Percentiles rank a stretch among this genome's conserved stretches.
Evolutionary conservation across 345 rosid species (phyloP).

Genomic region (Aurinia saxatilis): DNA sequence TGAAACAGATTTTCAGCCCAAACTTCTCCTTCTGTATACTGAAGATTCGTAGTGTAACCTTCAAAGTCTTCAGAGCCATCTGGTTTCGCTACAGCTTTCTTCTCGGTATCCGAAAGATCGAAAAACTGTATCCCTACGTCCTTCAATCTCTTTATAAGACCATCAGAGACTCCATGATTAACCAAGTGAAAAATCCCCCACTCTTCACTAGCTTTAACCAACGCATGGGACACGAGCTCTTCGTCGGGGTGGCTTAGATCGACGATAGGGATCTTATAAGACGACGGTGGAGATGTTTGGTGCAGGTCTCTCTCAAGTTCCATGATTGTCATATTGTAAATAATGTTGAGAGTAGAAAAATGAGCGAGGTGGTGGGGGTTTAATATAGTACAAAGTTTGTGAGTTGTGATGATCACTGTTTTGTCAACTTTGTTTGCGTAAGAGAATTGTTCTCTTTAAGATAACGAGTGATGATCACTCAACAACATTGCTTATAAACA

Average conservation of each 20-base stretch:
- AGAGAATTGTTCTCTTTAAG: too few relatives aligned
- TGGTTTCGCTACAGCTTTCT: conserved; percentile 36
- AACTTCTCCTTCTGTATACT: conserved; percentile 28
- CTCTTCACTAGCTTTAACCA: conserved; percentile 34
- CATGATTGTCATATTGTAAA: conserved; percentile 13
- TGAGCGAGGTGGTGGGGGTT: too few relatives aligned
- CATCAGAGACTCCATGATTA: conserved; percentile 34
- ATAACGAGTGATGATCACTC: too few relatives aligned
- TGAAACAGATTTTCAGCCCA: conserved; percentile 78
- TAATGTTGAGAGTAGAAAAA: too few relatives aligned
- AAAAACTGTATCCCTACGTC: conserved; percentile 52
- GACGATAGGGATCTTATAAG: conserved; percentile 29
- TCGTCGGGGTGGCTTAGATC: conserved; percentile 29
- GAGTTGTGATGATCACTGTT: too few relatives aligned
- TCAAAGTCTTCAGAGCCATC: conserved; percentile 28
- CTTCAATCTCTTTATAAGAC: conserved; percentile 37
- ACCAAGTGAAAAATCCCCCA: conserved; percentile 40
- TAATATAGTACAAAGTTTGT: too few relatives aligned
- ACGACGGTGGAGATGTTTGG: neutral
- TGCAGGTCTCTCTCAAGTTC: conserved; percentile 35
- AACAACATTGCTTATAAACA: too few relatives aligned
- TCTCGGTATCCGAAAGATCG: conserved; percentile 52
- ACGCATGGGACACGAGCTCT: conserved; percentile 9
- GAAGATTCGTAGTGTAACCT: conserved; percentile 50
- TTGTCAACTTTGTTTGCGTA: too few relatives aligned